phyloP scores from a whole-genome alignment of 2,329 filamentous ascomycete genomes.

The Myotisia sp. region DNA sequence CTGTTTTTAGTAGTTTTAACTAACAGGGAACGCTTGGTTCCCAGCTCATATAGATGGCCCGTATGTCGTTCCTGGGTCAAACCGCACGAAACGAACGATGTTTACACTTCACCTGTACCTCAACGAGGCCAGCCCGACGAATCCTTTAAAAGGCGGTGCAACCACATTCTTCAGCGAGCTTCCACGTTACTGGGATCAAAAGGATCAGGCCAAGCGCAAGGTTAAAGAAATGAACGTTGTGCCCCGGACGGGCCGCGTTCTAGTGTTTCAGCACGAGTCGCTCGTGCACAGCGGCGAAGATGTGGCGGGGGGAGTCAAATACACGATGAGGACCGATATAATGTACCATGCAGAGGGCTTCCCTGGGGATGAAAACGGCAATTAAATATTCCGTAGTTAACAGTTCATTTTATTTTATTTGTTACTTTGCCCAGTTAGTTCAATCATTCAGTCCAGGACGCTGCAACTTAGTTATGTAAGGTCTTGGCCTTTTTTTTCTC shows the following conservation, averaged over 20 bases:
- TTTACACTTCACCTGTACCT: slow-evolving; percentile 45
- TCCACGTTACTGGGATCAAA: slow-evolving; percentile 10
- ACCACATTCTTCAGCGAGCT: slow-evolving; percentile 35
- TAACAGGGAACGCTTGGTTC: background rate
- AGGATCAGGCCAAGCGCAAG: slow-evolving; percentile 13
- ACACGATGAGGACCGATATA: slow-evolving; percentile 10
- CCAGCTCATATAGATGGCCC: slow-evolving; percentile 52
- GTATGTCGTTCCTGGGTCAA: slow-evolving; percentile 40
- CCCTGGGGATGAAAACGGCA: background rate
- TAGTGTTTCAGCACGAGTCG: slow-evolving; percentile 43
- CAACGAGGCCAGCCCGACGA: slow-evolving; percentile 22
- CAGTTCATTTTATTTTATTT: too few species aligned
- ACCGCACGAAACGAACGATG: slow-evolving; percentile 36
- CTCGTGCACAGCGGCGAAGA: slow-evolving; percentile 43
- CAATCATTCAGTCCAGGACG: too few species aligned
- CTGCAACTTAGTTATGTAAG: too few species aligned
- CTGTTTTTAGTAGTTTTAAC: background rate
- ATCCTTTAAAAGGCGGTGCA: slow-evolving; percentile 37
- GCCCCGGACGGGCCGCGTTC: slow-evolving; percentile 38
- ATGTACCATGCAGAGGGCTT: background rate
- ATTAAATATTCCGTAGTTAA: too few species aligned
- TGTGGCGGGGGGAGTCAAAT: slow-evolving; percentile 40
- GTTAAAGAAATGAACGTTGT: slow-evolving; percentile 29
- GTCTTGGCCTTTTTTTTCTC: too few species aligned
- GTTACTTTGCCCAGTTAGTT: too few species aligned